Percentiles rank a stretch among this genome's conserved stretches.
Evolutionary conservation across 2,329 filamentous ascomycete genomes (phyloP).

Genomic region (Didymella exigua): DNA sequence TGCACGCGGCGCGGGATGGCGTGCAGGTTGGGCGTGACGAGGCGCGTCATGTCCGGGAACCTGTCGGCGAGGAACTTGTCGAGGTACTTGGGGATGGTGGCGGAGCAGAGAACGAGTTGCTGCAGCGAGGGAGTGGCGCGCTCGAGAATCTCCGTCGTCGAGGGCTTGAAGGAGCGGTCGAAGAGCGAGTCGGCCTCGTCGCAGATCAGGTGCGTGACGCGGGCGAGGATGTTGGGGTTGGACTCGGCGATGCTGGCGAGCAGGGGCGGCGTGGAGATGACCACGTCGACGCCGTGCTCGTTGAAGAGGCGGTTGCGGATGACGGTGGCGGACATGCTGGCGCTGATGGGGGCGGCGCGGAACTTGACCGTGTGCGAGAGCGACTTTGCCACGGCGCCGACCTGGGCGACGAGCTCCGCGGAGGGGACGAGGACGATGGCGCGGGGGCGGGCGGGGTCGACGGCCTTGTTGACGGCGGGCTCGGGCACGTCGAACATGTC

Average conservation of each 20-base stretch:
- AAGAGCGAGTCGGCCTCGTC: conserved; percentile 97
- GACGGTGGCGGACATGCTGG: conserved; percentile 73
- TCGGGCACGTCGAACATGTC: conserved; percentile 67
- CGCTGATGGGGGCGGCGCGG: conserved; percentile 80
- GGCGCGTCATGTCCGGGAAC: conserved; percentile 81
- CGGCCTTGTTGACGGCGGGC: conserved; percentile 62
- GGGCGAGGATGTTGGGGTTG: conserved; percentile 91
- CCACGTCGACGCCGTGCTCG: conserved; percentile 78
- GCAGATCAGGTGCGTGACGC: conserved; percentile 84
- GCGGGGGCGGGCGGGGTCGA: conserved; percentile 77
- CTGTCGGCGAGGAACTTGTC: conserved; percentile 82
- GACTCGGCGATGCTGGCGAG: conserved; percentile 85
- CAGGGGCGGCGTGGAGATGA: conserved; percentile 88
- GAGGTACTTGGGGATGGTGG: conserved; percentile 88
- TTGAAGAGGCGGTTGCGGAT: conserved; percentile 87
- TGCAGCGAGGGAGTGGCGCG: conserved; percentile 79
- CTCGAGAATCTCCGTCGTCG: conserved; percentile 82
- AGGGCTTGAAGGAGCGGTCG: conserved; percentile 87
- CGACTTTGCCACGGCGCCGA: conserved; percentile 78
- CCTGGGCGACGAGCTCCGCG: conserved; percentile 87
- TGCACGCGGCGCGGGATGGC: conserved; percentile 94
- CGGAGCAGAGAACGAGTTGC: conserved; percentile 90
- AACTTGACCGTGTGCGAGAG: conserved; percentile 87
- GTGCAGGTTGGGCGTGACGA: conserved; percentile 94
- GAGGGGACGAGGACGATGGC: conserved; percentile 90